Evolutionary conservation across 2,329 filamentous ascomycete species (phyloP), one percentile per base, ranked within the genome.

Genomic region (Diaporthe citri): DNA sequence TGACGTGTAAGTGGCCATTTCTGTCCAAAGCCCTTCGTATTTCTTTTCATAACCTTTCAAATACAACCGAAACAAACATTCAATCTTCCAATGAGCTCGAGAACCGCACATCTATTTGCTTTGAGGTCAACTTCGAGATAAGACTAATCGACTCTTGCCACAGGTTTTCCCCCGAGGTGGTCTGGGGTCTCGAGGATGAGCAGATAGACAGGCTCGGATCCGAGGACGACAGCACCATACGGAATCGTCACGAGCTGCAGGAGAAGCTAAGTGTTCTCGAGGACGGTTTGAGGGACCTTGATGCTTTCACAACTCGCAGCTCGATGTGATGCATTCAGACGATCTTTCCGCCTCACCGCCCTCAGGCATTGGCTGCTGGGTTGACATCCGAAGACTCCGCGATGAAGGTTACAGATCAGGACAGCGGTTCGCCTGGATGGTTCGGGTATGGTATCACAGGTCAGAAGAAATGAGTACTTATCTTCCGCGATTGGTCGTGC

Each of bases 171-270:
- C 78, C 79, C 17, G 77, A 78, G 51, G 73, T 79, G 12, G 78
- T 80, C n/a, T 81, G 78, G 78, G 78, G 79, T 31, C 76, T 81
- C 12, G 71, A 75, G 0, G 76, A 78, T 1, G 75, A 78, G n/a
- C 76, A 78, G 8, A 78, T 80, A 28, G 77, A 79, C 60, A 52
- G 28, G 31, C 72, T 81, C 9, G 79, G 79, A 13, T 78, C 79
- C 15, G 79, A 81, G 60, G 79, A 78, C 17, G 77, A 79, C 15
- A 59, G 46, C 25, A 79, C 78, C 6, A 66, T 80, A 46, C 77
- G 72, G 57, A 75, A 79, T 34, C 77, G 79, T 3, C 41, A 31
- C 9, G 77, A 78, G 1, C 22, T 78, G 41, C 73, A 56, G 31
- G 77, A 77, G 77, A 80, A 80, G 55, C 56, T 80, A 46, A 67